Conservation (phyloP, 106 monocot genomes). For the Allium sativum region DNA sequence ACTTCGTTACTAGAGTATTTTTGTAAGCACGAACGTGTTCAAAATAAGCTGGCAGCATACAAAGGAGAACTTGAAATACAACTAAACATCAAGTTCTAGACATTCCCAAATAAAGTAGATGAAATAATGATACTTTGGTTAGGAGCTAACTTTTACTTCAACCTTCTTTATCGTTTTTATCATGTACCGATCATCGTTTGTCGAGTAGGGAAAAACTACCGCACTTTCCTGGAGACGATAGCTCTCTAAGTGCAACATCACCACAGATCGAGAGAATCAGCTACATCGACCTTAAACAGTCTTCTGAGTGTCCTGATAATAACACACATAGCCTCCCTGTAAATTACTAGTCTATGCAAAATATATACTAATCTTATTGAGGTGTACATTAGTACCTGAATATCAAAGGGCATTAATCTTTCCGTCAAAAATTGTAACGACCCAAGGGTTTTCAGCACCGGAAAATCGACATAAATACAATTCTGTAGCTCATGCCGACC, state of each 20-base stretch:
- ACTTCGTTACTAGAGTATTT: conserved; percentile 78
- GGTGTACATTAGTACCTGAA: conserved; percentile 22
- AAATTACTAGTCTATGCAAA: neutral
- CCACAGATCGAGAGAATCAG: too few relatives aligned
- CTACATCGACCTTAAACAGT: too few relatives aligned
- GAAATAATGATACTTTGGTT: conserved; percentile 8
- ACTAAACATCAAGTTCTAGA: too few relatives aligned
- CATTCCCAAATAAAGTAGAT: neutral
- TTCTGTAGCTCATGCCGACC: too few relatives aligned
- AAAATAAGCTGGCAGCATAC: conserved; percentile 88
- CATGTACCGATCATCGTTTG: conserved; percentile 85
- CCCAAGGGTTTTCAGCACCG: too few relatives aligned
- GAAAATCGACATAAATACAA: too few relatives aligned
- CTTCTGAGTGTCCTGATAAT: conserved; percentile 54
- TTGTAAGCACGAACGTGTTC: conserved; percentile 74
- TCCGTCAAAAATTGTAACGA: conserved; percentile 56
- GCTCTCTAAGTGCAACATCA: conserved; percentile 77
- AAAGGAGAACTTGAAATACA: conserved; percentile 55
- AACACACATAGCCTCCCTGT: neutral
- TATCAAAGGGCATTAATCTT: conserved; percentile 47
- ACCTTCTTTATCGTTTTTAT: conserved; percentile 94
- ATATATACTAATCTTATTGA: neutral
- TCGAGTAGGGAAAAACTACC: conserved; percentile 94
- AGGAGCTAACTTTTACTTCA: conserved; percentile 55
- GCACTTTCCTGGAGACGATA: conserved; percentile 91